phyloP scores from a whole-genome alignment of 2,329 filamentous ascomycete species.

The Pestalotiopsis sp. region DNA sequence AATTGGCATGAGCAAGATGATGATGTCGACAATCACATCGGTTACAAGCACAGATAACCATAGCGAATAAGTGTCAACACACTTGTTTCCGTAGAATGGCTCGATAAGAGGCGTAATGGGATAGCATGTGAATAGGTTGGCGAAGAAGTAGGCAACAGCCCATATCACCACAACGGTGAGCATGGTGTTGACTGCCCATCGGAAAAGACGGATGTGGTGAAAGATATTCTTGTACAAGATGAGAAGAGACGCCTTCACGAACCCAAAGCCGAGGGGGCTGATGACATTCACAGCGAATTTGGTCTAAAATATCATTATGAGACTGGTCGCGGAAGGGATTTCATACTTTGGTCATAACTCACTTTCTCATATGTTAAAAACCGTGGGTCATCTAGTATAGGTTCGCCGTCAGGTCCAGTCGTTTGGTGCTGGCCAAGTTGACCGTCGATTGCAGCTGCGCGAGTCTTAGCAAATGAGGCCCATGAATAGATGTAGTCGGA shows the following conservation, averaged over 20 bases:
- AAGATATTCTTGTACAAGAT: conserved; percentile 25
- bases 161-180: conserved; percentile 21
- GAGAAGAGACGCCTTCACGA: conserved; percentile 24
- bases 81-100: conserved; percentile 27
- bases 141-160: conserved; percentile 29
- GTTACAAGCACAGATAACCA: conserved; percentile 26
- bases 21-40: conserved; percentile 26
- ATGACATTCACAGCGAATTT: conserved; percentile 25
- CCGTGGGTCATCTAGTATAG: conserved; percentile 23
- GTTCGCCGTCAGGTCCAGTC: conserved; percentile 17
- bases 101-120: conserved; percentile 28
- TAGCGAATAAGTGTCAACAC: conserved; percentile 23
- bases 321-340: neutral
- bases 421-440: conserved; percentile 24
- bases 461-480: neutral
- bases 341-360: conserved; percentile 1
- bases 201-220: conserved; percentile 16
- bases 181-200: conserved; percentile 18
- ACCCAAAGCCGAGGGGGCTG: conserved; percentile 21
- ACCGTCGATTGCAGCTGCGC: conserved; percentile 22
- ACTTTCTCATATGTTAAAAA: conserved; percentile 25
- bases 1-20: conserved; percentile 29
- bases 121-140: conserved; percentile 29
- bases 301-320: too few relatives aligned
- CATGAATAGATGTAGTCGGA: too few relatives aligned